These are phyloP conservation scores for Rhodotorula graminis DNA, from an alignment of 768 basidiomycete species.

Conservation along the genomic window DNA sequence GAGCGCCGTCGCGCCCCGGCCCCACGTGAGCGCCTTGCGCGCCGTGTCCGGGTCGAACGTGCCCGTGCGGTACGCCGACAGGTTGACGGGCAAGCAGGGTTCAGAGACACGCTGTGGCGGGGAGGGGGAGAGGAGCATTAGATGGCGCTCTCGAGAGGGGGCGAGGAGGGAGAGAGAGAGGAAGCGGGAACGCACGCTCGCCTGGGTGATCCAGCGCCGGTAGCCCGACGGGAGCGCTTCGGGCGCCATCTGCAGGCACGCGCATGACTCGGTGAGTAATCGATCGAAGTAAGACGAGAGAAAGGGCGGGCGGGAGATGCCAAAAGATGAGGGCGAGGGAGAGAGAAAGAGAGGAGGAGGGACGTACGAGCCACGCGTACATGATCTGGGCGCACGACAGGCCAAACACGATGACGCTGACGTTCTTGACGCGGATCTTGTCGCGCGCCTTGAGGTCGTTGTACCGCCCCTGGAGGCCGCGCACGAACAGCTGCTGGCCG, in stretches of 20 bases:
- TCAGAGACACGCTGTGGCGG: conserved; percentile 19
- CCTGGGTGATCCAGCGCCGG: conserved; percentile 35
- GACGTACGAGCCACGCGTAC: conserved; percentile 37
- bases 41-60: conserved; percentile 25
- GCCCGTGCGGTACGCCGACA: conserved; percentile 2
- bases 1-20: conserved; percentile 38
- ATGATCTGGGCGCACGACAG: conserved; percentile 77
- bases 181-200: neutral
- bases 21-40: conserved; percentile 18
- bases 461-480: conserved; percentile 84
- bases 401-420: conserved; percentile 74
- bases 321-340: neutral
- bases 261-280: no score
- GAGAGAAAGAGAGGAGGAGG: neutral
- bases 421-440: conserved; percentile 70
- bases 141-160: neutral
- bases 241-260: conserved; percentile 35
- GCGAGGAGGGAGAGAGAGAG: neutral
- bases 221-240: conserved; percentile 40
- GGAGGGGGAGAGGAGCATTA: neutral
- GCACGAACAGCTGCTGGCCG: conserved; percentile 82
- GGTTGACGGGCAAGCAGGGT: conserved; percentile 33
- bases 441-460: conserved; percentile 68
- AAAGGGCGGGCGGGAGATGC: neutral
- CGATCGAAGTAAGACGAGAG: no score